These are phyloP conservation scores for Stephanodiscus triporus DNA, from an alignment of 108 stramenopile genomes.

Conservation along the genomic window DNA sequence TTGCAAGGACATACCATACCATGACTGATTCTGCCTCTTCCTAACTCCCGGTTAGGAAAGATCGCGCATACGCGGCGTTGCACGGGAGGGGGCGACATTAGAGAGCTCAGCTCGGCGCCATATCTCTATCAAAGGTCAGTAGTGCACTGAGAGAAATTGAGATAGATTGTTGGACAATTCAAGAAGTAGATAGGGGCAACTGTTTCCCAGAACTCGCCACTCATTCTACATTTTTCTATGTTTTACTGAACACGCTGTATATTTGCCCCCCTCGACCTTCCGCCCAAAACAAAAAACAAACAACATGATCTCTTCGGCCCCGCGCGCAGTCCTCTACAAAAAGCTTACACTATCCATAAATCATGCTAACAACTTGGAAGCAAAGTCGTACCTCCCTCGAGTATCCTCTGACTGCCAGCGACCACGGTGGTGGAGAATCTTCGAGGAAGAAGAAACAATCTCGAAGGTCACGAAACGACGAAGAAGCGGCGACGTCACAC, in stretches of 20 bases:
- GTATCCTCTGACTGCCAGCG: conserved; percentile 8
- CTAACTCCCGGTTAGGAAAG: neutral
- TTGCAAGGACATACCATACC: neutral
- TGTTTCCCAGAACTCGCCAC: neutral
- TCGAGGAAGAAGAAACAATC: conserved; percentile 19
- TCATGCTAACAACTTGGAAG: conserved; percentile 48
- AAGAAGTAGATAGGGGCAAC: neutral
- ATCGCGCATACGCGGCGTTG: neutral
- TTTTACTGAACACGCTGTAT: neutral
- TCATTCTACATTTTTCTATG: neutral
- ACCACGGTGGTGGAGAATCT: conserved; percentile 4
- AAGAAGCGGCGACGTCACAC: neutral
- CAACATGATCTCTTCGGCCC: neutral
- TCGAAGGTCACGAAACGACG: conserved; percentile 1
- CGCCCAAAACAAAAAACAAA: neutral
- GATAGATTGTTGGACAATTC: neutral
- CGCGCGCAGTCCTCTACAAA: neutral
- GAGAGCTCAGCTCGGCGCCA: neutral
- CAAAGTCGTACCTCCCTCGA: conserved; percentile 42
- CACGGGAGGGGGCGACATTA: no score
- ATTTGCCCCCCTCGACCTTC: neutral
- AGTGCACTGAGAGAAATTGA: neutral
- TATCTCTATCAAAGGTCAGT: neutral
- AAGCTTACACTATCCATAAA: neutral
- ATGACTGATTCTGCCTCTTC: neutral